Conservation (phyloP, 2,329 filamentous ascomycete species). For the Orbilia oligospora region DNA sequence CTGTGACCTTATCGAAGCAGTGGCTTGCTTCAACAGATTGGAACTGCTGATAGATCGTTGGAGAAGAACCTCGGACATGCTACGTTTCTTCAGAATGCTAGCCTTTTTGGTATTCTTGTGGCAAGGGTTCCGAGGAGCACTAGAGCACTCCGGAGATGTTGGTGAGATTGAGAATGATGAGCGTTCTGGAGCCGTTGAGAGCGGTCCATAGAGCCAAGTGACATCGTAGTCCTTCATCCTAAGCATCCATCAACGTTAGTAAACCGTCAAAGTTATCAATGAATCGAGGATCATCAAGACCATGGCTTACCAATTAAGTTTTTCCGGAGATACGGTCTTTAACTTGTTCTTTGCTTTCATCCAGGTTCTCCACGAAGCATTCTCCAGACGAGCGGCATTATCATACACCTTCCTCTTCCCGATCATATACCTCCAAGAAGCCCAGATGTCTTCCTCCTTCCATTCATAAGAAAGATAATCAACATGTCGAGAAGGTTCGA, state of each 20-base stretch:
- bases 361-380: conserved; percentile 98
- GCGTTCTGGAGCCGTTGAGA: conserved; percentile 78
- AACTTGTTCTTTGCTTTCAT: conserved; percentile 90
- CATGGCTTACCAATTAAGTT: conserved; percentile 84
- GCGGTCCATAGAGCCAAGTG: conserved; percentile 94
- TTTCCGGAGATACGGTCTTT: conserved; percentile 89
- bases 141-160: conserved; percentile 67
- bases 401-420: conserved; percentile 83
- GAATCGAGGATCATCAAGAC: background rate
- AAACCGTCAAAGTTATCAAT: background rate
- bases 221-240: conserved; percentile 98
- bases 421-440: conserved; percentile 94
- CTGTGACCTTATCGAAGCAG: conserved; percentile 87
- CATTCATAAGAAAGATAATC: conserved; percentile 95
- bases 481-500: conserved; percentile 78
- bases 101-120: conserved; percentile 81
- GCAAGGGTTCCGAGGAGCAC: conserved; percentile 47
- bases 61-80: conserved; percentile 94
- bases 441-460: conserved; percentile 97
- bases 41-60: conserved; percentile 89
- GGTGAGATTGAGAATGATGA: conserved; percentile 63
- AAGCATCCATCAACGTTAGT: conserved; percentile 52
- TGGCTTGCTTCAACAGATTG: conserved; percentile 89
- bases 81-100: conserved; percentile 90
- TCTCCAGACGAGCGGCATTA: conserved; percentile 87